These are phyloP conservation scores for Diplotaxis tenuifolia DNA, from an alignment of 345 rosid species.

Conservation along the genomic window DNA sequence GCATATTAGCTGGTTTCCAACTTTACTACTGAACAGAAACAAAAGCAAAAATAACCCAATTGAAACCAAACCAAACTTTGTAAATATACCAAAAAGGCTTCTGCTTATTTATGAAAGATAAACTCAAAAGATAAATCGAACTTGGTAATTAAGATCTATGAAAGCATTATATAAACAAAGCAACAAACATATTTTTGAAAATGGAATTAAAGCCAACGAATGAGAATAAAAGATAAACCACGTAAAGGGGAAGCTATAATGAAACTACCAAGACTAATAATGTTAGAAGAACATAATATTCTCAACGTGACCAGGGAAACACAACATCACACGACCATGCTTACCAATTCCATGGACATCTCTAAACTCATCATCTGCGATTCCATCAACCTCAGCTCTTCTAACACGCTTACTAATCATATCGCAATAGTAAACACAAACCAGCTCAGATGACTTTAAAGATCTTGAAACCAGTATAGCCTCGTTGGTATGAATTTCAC, in stretches of 20 bases:
- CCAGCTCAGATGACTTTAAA: not conserved
- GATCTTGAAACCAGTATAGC: not conserved
- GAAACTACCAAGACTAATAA: not conserved
- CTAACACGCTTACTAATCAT: not conserved
- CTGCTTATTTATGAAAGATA: not conserved
- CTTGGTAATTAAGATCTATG: not conserved
- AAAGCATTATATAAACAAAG: not conserved
- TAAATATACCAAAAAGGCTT: too few species aligned
- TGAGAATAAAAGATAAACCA: too few species aligned
- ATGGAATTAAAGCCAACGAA: not conserved
- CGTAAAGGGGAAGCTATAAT: too few species aligned
- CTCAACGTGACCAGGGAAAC: constrained; percentile 12
- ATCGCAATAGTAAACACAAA: not conserved
- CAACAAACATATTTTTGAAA: not conserved
- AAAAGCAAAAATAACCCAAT: too few species aligned
- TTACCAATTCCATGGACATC: not conserved
- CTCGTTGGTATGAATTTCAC: not conserved
- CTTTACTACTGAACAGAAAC: too few species aligned
- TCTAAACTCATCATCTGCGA: not conserved
- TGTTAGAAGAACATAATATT: not conserved
- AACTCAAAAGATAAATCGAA: not conserved
- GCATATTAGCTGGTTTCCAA: too few species aligned
- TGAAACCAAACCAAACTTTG: too few species aligned
- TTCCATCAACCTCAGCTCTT: not conserved
- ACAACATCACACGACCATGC: not conserved